Conservation (phyloP, 768 basidiomycete species). For the Trametes cingulata region DNA sequence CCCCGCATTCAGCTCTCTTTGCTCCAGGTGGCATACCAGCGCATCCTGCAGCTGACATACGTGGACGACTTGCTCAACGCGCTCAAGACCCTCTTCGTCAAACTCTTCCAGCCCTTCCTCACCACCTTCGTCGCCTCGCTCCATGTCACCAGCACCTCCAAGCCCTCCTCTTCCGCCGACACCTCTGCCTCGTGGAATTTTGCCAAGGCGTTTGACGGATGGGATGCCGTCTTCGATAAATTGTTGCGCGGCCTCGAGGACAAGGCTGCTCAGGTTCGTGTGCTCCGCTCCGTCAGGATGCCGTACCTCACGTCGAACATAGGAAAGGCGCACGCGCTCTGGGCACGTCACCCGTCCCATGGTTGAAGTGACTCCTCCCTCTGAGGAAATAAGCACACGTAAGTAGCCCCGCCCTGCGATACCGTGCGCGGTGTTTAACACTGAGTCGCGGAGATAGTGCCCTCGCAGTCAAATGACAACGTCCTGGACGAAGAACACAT, state of each 20-base stretch:
- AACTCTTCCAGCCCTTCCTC: slow-evolving; percentile 83
- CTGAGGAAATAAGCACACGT: slow-evolving; percentile 65
- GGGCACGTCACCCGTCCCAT: slow-evolving; percentile 40
- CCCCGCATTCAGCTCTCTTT: background rate
- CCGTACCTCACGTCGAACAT: background rate
- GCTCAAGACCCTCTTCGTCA: slow-evolving; percentile 82
- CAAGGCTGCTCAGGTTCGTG: slow-evolving; percentile 64
- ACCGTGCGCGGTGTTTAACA: background rate
- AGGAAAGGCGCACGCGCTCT: slow-evolving; percentile 77
- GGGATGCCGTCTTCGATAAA: slow-evolving; percentile 81
- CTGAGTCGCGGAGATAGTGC: slow-evolving; percentile 36
- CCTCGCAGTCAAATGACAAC: slow-evolving; percentile 48
- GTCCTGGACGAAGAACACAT: slow-evolving; percentile 86
- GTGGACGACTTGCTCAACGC: slow-evolving; percentile 84
- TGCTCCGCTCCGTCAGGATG: background rate
- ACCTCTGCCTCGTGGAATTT: slow-evolving; percentile 64
- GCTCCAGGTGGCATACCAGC: slow-evolving; percentile 88
- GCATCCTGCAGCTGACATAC: slow-evolving; percentile 92
- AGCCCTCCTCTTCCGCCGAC: slow-evolving; percentile 36
- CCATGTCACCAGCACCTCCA: slow-evolving; percentile 57
- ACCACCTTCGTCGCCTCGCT: slow-evolving; percentile 82
- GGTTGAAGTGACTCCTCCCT: slow-evolving; percentile 46
- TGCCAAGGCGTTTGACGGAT: slow-evolving; percentile 66
- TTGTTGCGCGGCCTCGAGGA: slow-evolving; percentile 73
- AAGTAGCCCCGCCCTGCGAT: slow-evolving; percentile 19